Base-by-base conservation (phyloP, 345 rosid genomes). In the Citrus medica region DNA sequence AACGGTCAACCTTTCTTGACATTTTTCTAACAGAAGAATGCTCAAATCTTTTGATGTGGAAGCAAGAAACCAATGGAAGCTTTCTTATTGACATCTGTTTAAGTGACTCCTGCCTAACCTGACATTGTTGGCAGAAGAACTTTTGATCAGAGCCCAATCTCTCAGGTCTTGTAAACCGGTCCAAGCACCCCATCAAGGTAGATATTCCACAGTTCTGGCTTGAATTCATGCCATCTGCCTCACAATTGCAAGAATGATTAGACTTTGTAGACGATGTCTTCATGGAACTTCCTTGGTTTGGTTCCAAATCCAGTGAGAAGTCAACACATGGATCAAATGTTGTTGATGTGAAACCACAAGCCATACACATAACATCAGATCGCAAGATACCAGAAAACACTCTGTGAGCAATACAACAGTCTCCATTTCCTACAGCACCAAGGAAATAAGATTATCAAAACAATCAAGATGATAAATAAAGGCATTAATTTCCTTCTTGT, bases 51-150 rank as follows among this genome's bases (percentile, higher is more conserved):
- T 90, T 90, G 56, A 90, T 87, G 80, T 90, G 92, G 77, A 90
- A 90, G 81, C 93, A 90, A 19, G 86, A 87, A 76, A 90, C 93
- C 67, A 90, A 68, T 6, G 93, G 93, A 76, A 90, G 93, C 86
- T 88, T 90, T 82, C 89, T 84, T 68, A 90, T 90, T 28, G 93
- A 90, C 92, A 90, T 88, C 84, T 90, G 93, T 78, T 90, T 90
- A 67, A 88, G 92, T 71, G 89, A 90, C 77, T 90, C 93, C 82
- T 90, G 92, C 81, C 85, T 84, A 81, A 85, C 89, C 80, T 87
- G 87, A 78, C 93, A 90, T 73, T 86, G 88, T 71, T 90, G 93
- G 82, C 93, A 90, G 85, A 88, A 90, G 82, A 90, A 88, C 75
- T 90, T 90, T 84, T 90, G 93, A 80, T 90, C 93, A 56, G 92